phyloP scores from a whole-genome alignment of 176 grass and related monocot species.

The Cenchrus purpureus region DNA sequence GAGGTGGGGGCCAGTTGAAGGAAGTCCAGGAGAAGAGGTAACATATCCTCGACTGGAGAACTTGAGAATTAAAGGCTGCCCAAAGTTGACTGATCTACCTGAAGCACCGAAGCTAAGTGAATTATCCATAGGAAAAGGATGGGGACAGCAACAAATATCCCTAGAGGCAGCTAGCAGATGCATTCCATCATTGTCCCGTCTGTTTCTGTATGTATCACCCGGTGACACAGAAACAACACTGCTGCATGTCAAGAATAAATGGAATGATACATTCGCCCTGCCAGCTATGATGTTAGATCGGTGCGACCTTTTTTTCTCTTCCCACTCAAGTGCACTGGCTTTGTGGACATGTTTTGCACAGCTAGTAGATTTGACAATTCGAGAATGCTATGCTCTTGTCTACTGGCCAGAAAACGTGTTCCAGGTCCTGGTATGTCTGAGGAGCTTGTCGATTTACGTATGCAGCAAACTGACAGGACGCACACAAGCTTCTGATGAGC shows the following conservation, averaged over 20 bases:
- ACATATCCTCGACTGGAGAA: neutral
- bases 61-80: neutral
- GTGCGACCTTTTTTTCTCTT: no score
- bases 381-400: neutral
- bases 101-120: neutral
- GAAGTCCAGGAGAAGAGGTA: neutral
- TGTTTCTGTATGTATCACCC: neutral
- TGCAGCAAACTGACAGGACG: no score
- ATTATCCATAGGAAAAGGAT: neutral
- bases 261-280: no score
- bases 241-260: neutral
- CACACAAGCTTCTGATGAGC: no score
- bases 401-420: constrained; percentile 7
- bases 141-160: neutral
- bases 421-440: neutral
- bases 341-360: no score
- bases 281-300: no score
- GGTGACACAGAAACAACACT: neutral
- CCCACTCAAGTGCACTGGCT: no score
- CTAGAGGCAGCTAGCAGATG: neutral
- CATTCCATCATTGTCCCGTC: neutral
- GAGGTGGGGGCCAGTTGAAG: neutral
- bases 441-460: no score
- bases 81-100: neutral
- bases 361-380: neutral